Evolutionary conservation across 2,329 filamentous ascomycete genomes (phyloP).

Genomic region (Pseudocercospora fuligena): DNA sequence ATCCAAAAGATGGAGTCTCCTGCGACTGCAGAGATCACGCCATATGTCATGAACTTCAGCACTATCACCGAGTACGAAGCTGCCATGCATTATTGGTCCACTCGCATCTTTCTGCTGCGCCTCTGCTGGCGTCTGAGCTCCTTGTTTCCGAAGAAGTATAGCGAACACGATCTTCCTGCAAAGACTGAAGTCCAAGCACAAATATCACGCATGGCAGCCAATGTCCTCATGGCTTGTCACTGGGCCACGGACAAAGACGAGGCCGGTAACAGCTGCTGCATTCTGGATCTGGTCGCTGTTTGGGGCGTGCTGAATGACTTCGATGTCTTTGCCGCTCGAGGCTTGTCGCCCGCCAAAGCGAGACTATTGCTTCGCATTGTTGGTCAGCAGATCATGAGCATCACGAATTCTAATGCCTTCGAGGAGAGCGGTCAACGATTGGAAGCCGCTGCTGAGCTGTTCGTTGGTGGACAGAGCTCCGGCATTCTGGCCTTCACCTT

Average conservation of each 20-base stretch:
- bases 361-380: conserved; percentile 12
- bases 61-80: conserved; percentile 25
- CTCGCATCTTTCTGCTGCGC: conserved; percentile 21
- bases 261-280: conserved; percentile 19
- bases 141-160: conserved; percentile 20
- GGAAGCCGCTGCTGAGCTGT: conserved; percentile 23
- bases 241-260: conserved; percentile 24
- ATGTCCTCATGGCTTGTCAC: conserved; percentile 24
- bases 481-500: conserved; percentile 27
- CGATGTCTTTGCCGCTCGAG: conserved; percentile 24
- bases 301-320: conserved; percentile 26
- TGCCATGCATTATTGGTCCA: conserved; percentile 26
- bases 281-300: conserved; percentile 25
- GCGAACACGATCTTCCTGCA: conserved; percentile 6
- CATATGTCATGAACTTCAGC: conserved; percentile 24
- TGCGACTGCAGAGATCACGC: conserved; percentile 3
- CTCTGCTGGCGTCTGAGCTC: conserved; percentile 24
- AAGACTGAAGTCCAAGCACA: conserved; percentile 17
- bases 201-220: conserved; percentile 24
- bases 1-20: conserved; percentile 21
- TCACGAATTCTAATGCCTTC: conserved; percentile 11
- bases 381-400: conserved; percentile 21
- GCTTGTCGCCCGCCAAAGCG: conserved; percentile 16
- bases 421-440: conserved; percentile 17
- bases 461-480: conserved; percentile 20